Evolutionary conservation across 805 yeast genomes (phyloP).

Genomic region (Candida cerambycidarum): DNA sequence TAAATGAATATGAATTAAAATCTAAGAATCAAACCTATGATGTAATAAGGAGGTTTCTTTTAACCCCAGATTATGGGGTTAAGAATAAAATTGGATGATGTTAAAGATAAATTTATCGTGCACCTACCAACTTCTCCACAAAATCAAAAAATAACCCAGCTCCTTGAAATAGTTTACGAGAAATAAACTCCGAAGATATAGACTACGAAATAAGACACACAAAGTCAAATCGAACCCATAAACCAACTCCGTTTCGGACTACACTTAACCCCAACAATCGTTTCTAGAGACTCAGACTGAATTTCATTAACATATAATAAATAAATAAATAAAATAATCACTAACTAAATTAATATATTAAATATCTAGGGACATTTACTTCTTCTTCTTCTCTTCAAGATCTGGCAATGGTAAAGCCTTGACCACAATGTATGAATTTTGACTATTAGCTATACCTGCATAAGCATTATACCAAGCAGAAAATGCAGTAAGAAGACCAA

Average conservation of each 20-base stretch:
- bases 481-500: constrained; percentile 43
- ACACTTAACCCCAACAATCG: too few species aligned
- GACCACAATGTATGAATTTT: constrained; percentile 59
- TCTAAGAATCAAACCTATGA: too few species aligned
- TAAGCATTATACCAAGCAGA: constrained; percentile 47
- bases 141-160: neutral
- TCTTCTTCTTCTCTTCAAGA: constrained; percentile 14
- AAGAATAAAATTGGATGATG: too few species aligned
- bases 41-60: too few species aligned
- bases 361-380: constrained; percentile 1
- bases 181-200: neutral
- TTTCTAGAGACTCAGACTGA: too few species aligned
- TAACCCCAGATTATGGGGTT: too few species aligned
- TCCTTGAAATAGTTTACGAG: constrained; percentile 1
- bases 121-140: constrained; percentile 1
- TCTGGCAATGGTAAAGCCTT: constrained; percentile 46
- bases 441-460: constrained; percentile 53
- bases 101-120: neutral
- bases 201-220: too few species aligned
- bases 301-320: constrained; percentile 4
- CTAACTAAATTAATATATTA: constrained; percentile 5
- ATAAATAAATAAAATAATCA: constrained; percentile 1
- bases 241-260: too few species aligned
- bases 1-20: too few species aligned
- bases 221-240: too few species aligned